These are phyloP conservation scores for Blastocrithidia nonstop DNA, from an alignment of 208 protist species.

Conservation along the genomic window DNA sequence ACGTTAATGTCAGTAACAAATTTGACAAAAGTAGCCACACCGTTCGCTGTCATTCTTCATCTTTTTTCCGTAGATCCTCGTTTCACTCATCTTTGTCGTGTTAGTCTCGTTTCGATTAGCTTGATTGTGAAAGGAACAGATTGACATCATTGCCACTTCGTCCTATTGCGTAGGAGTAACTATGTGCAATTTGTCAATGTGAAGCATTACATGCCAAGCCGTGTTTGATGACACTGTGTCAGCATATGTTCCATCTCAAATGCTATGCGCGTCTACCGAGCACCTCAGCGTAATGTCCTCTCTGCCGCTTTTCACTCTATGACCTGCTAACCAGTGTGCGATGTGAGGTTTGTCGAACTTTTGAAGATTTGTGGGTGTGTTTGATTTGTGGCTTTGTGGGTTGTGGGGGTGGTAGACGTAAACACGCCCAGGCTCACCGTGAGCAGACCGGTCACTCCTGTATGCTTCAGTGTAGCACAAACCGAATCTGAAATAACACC, in stretches of 20 bases:
- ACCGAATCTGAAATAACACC: slow-evolving; percentile 46
- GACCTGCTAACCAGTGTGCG: slow-evolving; percentile 46
- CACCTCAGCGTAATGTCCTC: slow-evolving; percentile 36
- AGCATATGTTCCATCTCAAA: slow-evolving; percentile 49
- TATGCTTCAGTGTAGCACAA: slow-evolving; percentile 48
- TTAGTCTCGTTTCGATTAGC: not conserved
- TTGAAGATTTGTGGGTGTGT: slow-evolving; percentile 72
- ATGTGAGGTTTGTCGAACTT: slow-evolving; percentile 56
- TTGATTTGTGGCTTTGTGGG: slow-evolving; percentile 64
- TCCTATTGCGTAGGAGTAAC: slow-evolving; percentile 5
- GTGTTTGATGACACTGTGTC: slow-evolving; percentile 51
- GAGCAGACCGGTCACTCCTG: slow-evolving; percentile 47
- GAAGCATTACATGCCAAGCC: slow-evolving; percentile 18
- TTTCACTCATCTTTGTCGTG: slow-evolving; percentile 4
- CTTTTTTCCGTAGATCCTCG: too few species aligned
- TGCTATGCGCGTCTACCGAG: slow-evolving; percentile 46
- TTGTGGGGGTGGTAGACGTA: slow-evolving; percentile 36
- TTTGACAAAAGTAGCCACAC: not conserved
- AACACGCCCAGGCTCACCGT: slow-evolving; percentile 45
- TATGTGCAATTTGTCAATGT: slow-evolving; percentile 61
- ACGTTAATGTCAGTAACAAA: not conserved
- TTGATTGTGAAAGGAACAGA: not conserved
- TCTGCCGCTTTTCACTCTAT: slow-evolving; percentile 67
- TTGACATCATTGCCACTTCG: not conserved
- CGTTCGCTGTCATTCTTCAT: slow-evolving; percentile 4